Evolutionary conservation across 2,329 filamentous ascomycete species (phyloP).

Genomic region (Parastagonospora avenae): DNA sequence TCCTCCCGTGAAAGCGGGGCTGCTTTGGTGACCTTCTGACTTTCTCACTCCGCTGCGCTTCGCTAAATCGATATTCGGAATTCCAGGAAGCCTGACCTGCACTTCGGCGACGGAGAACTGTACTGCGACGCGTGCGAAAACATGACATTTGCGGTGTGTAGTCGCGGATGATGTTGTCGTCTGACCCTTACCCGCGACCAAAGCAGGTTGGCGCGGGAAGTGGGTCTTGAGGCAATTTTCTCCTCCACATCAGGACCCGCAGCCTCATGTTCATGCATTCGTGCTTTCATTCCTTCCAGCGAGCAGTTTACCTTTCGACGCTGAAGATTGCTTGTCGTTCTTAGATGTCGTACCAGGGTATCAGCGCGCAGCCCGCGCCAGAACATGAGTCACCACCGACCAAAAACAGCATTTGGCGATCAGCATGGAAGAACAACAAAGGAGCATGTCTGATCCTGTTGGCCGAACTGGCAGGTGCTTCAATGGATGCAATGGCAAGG

Average conservation of each 20-base stretch:
- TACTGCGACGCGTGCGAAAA: no score
- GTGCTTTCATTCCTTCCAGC: no score
- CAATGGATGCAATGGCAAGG: conserved; percentile 17
- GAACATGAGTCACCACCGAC: background rate
- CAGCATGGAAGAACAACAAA: conserved; percentile 13
- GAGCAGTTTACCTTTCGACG: background rate
- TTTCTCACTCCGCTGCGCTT: no score
- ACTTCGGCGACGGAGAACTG: no score
- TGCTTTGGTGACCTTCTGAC: no score
- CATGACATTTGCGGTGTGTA: conserved; percentile 1
- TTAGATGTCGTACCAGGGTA: background rate
- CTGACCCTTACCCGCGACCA: background rate
- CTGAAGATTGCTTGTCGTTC: background rate
- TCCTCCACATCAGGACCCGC: background rate
- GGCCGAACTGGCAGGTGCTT: conserved; percentile 11
- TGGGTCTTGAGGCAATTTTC: conserved; percentile 4
- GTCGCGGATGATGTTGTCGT: conserved; percentile 3
- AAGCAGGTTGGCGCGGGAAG: conserved; percentile 3
- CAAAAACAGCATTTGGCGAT: conserved; percentile 9
- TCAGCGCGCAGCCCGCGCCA: background rate
- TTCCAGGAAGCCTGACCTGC: no score
- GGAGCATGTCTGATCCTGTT: conserved; percentile 15
- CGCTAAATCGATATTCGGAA: no score
- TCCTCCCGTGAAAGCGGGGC: no score
- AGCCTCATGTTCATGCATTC: background rate